Evolutionary conservation across 305 asterid genomes (phyloP).

Genomic region (Fraxinus nigra): DNA sequence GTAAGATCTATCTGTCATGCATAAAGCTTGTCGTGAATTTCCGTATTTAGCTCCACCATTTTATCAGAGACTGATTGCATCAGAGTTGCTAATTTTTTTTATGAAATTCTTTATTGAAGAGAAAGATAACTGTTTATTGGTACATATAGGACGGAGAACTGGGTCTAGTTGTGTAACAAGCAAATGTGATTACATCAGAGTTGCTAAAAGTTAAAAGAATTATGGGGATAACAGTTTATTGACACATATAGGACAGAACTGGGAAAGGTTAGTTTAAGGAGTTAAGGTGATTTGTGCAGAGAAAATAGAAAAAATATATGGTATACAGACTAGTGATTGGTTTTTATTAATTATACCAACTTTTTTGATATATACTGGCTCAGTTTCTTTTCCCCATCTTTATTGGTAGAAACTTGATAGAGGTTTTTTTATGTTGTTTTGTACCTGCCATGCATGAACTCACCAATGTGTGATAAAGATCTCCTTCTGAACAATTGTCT

Average conservation of each 20-base stretch:
- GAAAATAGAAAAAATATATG: neutral
- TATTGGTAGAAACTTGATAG: neutral
- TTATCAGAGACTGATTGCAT: neutral
- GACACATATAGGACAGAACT: neutral
- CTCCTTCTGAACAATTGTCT: neutral
- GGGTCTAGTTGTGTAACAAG: neutral
- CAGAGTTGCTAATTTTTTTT: neutral
- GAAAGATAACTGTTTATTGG: neutral
- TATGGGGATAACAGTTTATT: neutral
- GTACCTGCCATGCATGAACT: constrained; percentile 13
- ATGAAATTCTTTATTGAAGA: constrained; percentile 2
- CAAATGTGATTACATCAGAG: constrained; percentile 1
- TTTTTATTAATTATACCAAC: neutral
- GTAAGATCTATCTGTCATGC: neutral
- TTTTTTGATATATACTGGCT: neutral
- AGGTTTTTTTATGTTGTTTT: constrained; percentile 4
- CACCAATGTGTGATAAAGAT: neutral
- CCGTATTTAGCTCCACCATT: neutral
- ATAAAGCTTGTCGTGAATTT: neutral
- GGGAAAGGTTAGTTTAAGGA: neutral
- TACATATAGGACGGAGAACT: neutral
- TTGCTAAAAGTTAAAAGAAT: neutral
- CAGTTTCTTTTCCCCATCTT: constrained; percentile 2
- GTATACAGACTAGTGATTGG: neutral
- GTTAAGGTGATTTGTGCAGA: constrained; percentile 3